Evolutionary conservation across 2,329 filamentous ascomycete species (phyloP).

Genomic region (Botrytis porri): DNA sequence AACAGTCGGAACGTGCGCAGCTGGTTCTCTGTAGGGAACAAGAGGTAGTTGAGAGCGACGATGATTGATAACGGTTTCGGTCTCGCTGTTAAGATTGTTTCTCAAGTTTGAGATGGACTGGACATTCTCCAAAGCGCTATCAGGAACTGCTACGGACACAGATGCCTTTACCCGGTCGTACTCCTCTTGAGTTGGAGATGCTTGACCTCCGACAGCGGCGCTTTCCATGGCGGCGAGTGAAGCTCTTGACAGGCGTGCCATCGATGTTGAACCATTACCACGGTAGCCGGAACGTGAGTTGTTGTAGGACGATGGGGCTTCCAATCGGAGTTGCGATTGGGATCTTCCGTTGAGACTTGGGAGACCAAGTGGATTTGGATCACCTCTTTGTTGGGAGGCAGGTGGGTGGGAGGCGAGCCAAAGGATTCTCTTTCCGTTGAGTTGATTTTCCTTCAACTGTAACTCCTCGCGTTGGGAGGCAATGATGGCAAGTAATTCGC

Average conservation of each 20-base stretch:
- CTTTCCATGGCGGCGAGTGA: conserved; percentile 17
- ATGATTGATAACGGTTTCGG: neutral
- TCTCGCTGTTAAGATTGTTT: neutral
- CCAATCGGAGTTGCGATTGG: neutral
- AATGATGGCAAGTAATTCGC: conserved; percentile 5
- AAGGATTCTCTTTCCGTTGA: conserved; percentile 15
- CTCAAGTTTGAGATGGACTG: neutral
- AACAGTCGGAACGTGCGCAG: neutral
- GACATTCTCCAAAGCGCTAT: neutral
- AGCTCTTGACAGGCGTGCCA: conserved; percentile 12
- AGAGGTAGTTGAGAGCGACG: neutral
- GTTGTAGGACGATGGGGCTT: neutral
- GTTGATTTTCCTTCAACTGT: conserved; percentile 15
- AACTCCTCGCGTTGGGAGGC: conserved; percentile 10
- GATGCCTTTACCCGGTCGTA: conserved; percentile 5
- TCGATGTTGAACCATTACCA: neutral
- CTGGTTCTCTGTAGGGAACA: neutral
- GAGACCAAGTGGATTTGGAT: neutral
- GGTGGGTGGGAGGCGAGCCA: conserved; percentile 19
- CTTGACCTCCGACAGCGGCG: neutral
- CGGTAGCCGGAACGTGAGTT: neutral
- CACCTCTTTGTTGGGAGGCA: conserved; percentile 1
- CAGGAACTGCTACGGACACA: conserved; percentile 1
- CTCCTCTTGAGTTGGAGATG: neutral
- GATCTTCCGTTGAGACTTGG: neutral